Conservation (phyloP, 495 filamentous ascomycete species). For the Massariosphaeria phaeospora region DNA sequence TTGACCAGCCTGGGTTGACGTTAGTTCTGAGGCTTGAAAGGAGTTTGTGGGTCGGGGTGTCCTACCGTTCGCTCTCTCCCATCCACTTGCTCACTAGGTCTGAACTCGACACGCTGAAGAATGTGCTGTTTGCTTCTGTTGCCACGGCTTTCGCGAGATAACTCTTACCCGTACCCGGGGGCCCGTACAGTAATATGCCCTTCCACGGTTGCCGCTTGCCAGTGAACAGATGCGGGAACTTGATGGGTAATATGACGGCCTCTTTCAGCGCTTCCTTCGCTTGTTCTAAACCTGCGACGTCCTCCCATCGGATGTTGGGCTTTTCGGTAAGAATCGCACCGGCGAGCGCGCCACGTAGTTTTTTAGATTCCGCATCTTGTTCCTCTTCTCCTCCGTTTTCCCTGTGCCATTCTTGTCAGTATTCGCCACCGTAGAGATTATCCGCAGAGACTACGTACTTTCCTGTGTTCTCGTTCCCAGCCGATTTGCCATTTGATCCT, state of each 20-base stretch:
- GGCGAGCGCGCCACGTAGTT: slow-evolving; percentile 80
- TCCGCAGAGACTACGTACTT: slow-evolving; percentile 44
- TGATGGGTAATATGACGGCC: slow-evolving; percentile 93
- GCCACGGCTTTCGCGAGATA: slow-evolving; percentile 96
- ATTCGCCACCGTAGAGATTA: neutral
- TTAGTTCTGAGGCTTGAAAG: slow-evolving; percentile 6
- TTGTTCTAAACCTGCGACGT: slow-evolving; percentile 91
- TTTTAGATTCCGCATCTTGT: slow-evolving; percentile 87
- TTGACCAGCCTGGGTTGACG: slow-evolving; percentile 70
- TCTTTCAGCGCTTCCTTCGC: slow-evolving; percentile 98
- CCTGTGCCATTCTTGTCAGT: slow-evolving; percentile 9
- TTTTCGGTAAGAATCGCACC: slow-evolving; percentile 93
- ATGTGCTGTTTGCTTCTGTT: slow-evolving; percentile 98
- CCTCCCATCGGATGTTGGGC: slow-evolving; percentile 94
- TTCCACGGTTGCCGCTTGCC: slow-evolving; percentile 98
- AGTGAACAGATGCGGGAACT: slow-evolving; percentile 95
- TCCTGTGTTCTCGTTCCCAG: slow-evolving; percentile 62
- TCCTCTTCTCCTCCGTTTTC: slow-evolving; percentile 58
- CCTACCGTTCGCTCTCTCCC: slow-evolving; percentile 95
- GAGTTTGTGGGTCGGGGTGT: neutral
- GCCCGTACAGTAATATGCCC: slow-evolving; percentile 92
- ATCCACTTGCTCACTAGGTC: slow-evolving; percentile 99
- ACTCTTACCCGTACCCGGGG: slow-evolving; percentile 93
- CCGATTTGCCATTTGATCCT: slow-evolving; percentile 77
- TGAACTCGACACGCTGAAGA: slow-evolving; percentile 96